Evolutionary conservation across 2,329 filamentous ascomycete species (phyloP).

Genomic region (Pestalotiopsis fici): DNA sequence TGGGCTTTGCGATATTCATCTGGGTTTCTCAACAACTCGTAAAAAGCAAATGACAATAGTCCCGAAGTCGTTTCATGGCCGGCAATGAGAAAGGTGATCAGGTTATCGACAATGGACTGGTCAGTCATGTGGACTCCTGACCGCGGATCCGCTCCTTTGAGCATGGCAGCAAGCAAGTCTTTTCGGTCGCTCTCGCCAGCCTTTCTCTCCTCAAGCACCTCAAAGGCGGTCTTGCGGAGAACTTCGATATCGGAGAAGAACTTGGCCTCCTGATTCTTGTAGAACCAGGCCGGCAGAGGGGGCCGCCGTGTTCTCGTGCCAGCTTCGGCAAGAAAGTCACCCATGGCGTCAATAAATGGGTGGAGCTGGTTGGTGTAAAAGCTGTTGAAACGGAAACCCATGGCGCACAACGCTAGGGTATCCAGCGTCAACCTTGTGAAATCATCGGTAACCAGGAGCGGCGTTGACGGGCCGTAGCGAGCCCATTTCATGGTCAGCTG

Average conservation of each 20-base stretch:
- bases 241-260: slow-evolving; percentile 38
- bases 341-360: slow-evolving; percentile 57
- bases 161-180: slow-evolving; percentile 54
- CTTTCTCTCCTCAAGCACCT: slow-evolving; percentile 47
- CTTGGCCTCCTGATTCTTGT: slow-evolving; percentile 24
- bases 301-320: slow-evolving; percentile 34
- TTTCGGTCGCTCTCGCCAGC: slow-evolving; percentile 43
- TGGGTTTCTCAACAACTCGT: slow-evolving; percentile 65
- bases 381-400: slow-evolving; percentile 59
- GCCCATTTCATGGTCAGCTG: slow-evolving; percentile 59
- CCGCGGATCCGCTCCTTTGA: slow-evolving; percentile 50
- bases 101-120: slow-evolving; percentile 48
- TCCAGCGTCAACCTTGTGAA: slow-evolving; percentile 65
- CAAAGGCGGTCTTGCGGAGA: slow-evolving; percentile 40
- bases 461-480: slow-evolving; percentile 38
- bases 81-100: slow-evolving; percentile 57
- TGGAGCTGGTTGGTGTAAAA: slow-evolving; percentile 60
- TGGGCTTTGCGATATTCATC: slow-evolving; percentile 61
- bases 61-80: slow-evolving; percentile 74
- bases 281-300: slow-evolving; percentile 17
- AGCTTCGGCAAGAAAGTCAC: slow-evolving; percentile 45
- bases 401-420: slow-evolving; percentile 60
- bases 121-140: slow-evolving; percentile 49
- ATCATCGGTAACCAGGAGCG: slow-evolving; percentile 56
- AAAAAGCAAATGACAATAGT: slow-evolving; percentile 65